These are phyloP conservation scores for Balansia obtecta DNA, from an alignment of 2,329 filamentous ascomycete genomes.

Conservation along the genomic window DNA sequence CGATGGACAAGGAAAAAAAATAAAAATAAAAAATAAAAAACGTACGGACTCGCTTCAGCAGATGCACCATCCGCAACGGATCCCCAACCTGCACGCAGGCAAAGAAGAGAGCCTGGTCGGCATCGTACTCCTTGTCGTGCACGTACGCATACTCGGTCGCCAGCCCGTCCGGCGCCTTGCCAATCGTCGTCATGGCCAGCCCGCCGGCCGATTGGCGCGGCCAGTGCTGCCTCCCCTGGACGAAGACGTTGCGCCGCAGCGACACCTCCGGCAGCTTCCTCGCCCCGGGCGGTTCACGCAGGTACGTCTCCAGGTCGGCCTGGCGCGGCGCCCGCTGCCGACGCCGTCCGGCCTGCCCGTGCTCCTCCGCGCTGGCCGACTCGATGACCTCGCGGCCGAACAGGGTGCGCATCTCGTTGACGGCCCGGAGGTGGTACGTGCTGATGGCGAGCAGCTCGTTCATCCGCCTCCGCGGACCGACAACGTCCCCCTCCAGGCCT, in stretches of 20 bases:
- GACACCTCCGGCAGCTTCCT: conserved; percentile 59
- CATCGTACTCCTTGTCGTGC: conserved; percentile 63
- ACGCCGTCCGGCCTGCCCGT: conserved; percentile 24
- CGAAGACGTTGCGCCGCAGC: conserved; percentile 67
- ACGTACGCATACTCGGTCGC: conserved; percentile 62
- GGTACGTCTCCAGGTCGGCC: conserved; percentile 44
- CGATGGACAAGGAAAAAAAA: background rate
- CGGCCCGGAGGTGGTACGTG: conserved; percentile 65
- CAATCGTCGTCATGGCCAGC: conserved; percentile 60
- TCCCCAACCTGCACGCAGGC: conserved; percentile 71
- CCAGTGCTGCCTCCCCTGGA: conserved; percentile 82
- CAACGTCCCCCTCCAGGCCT: conserved; percentile 7
- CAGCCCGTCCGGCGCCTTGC: conserved; percentile 34
- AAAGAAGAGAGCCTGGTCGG: conserved; percentile 65
- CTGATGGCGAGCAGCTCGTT: conserved; percentile 37
- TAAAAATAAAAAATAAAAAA: conserved; percentile 5
- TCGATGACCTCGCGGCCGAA: conserved; percentile 47
- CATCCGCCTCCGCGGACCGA: conserved; percentile 11
- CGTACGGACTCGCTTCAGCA: conserved; percentile 39
- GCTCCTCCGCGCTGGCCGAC: conserved; percentile 37
- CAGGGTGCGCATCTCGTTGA: conserved; percentile 73
- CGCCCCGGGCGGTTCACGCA: conserved; percentile 39
- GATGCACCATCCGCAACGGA: conserved; percentile 66
- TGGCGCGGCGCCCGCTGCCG: conserved; percentile 28
- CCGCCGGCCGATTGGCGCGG: conserved; percentile 68